Base-by-base conservation (phyloP, 2,329 filamentous ascomycete species). In the Verticillium dahliae region DNA sequence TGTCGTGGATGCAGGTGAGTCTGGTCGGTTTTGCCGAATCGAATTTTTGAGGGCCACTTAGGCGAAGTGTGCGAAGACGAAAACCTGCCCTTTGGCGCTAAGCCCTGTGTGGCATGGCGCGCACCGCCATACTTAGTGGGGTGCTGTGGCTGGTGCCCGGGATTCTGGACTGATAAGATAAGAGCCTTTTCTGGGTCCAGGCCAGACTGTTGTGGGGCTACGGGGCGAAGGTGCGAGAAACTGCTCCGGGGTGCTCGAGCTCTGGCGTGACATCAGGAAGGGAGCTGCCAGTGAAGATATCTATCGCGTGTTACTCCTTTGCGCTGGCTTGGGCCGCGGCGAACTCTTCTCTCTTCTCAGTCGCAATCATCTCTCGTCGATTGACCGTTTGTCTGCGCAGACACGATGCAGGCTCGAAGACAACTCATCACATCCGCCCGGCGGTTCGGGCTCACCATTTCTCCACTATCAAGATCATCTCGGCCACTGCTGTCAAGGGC, bases 321-420 rank as follows among this genome's bases (percentile, higher is more conserved):
- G 27, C 11, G 52, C n/a, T 38, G 39, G 22, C 39, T 6, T 33
- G 37, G 35, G 15, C 13, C 59, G 27, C 22, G 58, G 31, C 18
- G n/a, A 33, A 35, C 41, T n/a, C 14, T 54, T 38, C 37, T 31
- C 4, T 56, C 55, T 57, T 27, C 35, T 22, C 37, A 3, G 13
- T 37, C n/a, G n/a, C 56, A 39, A 27, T 4, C 13, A 22, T 22
- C 39, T 39, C 13, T 27, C 3, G n/a, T 11, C 35, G 18, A 10
- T 52, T 22, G 7, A 10, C 14, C 18, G 31, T 60, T 62, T 57
- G 37, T 60, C 58, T 55, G 50, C 34, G 15, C n/a, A 11, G 54
- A 45, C 63, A 72, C 58, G 56, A 79, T 79, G 77, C 76, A 78
- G 71, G 74, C 76, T 45, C 72, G 76, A 66, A 73, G 70, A 64